Percentiles rank a stretch among this genome's conserved stretches.
Conservation (phyloP, 345 rosid species). For the Turritis glabra region DNA sequence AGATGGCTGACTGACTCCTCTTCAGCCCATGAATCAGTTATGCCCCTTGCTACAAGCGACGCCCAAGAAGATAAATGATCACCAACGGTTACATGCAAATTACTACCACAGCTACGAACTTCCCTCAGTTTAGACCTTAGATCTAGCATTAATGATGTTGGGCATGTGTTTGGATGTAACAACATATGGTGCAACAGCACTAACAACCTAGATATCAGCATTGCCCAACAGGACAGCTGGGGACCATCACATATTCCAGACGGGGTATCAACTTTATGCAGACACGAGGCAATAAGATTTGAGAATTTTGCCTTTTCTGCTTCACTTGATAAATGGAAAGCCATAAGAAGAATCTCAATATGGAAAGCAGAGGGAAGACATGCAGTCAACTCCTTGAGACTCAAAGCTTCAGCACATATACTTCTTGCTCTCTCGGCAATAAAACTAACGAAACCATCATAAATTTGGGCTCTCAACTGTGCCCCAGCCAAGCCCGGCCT, state of each 20-base stretch:
- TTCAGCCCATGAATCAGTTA: constrained; percentile 57
- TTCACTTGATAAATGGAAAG: constrained; percentile 82
- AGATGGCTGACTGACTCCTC: constrained; percentile 60
- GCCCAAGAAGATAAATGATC: constrained; percentile 75
- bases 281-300: constrained; percentile 52
- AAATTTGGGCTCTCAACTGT: constrained; percentile 66
- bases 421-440: constrained; percentile 55
- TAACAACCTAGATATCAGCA: constrained; percentile 83
- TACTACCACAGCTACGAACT: constrained; percentile 49
- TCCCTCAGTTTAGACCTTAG: constrained; percentile 80
- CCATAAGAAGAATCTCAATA: constrained; percentile 86
- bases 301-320: constrained; percentile 69
- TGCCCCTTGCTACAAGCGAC: constrained; percentile 50
- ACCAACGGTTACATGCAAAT: constrained; percentile 41
- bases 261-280: constrained; percentile 50
- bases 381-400: constrained; percentile 60
- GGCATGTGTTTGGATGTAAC: constrained; percentile 64
- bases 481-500: constrained; percentile 64
- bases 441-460: constrained; percentile 56
- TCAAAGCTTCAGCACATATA: constrained; percentile 52
- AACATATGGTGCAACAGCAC: constrained; percentile 82
- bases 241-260: constrained; percentile 41
- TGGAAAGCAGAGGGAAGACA: constrained; percentile 86
- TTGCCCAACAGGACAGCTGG: constrained; percentile 82
- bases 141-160: constrained; percentile 69